These are phyloP conservation scores for Chaetomium tenue DNA, from an alignment of 495 filamentous ascomycete species.

Conservation along the genomic window DNA sequence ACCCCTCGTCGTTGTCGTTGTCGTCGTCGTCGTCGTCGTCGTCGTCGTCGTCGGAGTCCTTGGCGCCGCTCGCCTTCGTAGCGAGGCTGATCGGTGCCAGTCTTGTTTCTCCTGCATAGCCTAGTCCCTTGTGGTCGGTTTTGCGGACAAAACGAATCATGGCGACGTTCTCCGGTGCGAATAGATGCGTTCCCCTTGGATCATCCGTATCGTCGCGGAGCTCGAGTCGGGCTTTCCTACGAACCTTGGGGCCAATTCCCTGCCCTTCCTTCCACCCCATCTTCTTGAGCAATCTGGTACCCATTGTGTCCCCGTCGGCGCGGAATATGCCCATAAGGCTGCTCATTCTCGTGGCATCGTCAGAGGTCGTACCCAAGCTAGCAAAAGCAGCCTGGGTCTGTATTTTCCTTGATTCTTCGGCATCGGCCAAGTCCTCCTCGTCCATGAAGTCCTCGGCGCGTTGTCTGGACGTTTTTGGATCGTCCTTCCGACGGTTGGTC, in stretches of 20 bases:
- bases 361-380: constrained; percentile 70
- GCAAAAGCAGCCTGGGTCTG: constrained; percentile 71
- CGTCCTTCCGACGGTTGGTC: constrained; percentile 70
- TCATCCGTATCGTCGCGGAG: constrained; percentile 45
- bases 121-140: constrained; percentile 76
- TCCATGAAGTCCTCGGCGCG: constrained; percentile 96
- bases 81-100: constrained; percentile 39
- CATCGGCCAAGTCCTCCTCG: constrained; percentile 89
- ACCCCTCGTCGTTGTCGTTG: constrained; percentile 55
- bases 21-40: constrained; percentile 28
- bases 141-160: constrained; percentile 78
- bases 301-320: constrained; percentile 79
- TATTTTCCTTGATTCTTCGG: constrained; percentile 69
- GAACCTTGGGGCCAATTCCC: constrained; percentile 86
- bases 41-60: constrained; percentile 42
- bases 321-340: constrained; percentile 75
- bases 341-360: constrained; percentile 49
- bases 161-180: constrained; percentile 81
- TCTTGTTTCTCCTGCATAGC: constrained; percentile 66
- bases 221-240: constrained; percentile 68
- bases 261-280: constrained; percentile 98
- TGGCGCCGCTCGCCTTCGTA: constrained; percentile 19
- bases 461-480: constrained; percentile 51
- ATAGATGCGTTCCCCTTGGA: constrained; percentile 63
- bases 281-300: constrained; percentile 77